phyloP scores from a whole-genome alignment of 2,329 filamentous ascomycete species.

The Emericellopsis cladophorae region DNA sequence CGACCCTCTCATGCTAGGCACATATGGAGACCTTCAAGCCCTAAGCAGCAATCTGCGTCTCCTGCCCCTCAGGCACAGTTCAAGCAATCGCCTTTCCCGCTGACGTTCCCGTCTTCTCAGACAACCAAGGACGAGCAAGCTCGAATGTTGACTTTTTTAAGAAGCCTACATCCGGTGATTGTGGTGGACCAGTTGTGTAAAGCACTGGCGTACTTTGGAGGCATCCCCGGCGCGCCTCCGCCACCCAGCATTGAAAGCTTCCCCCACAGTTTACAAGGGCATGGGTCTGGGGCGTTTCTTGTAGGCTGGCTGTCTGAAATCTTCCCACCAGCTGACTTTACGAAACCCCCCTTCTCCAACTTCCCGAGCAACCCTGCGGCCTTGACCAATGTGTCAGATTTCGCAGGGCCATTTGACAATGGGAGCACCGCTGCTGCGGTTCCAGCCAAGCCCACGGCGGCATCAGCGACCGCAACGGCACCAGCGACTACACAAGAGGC shows the following conservation, averaged over 20 bases:
- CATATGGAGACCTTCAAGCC: not conserved
- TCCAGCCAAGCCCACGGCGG: not conserved
- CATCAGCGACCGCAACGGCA: not conserved
- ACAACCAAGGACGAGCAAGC: conserved; percentile 44
- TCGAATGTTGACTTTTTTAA: conserved; percentile 42
- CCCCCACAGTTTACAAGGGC: conserved; percentile 40
- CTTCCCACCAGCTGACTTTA: conserved; percentile 31
- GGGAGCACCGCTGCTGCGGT: too few relatives aligned
- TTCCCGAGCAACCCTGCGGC: conserved; percentile 1
- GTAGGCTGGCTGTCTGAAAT: conserved; percentile 52
- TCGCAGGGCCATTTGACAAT: not conserved
- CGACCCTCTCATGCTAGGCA: not conserved
- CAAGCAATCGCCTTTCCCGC: not conserved
- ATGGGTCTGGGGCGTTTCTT: conserved; percentile 44
- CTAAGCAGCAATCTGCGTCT: not conserved
- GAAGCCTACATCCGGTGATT: conserved; percentile 37
- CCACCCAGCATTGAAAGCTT: conserved; percentile 35
- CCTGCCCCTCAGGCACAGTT: not conserved
- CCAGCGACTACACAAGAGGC: conserved; percentile 1
- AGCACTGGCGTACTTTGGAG: conserved; percentile 50
- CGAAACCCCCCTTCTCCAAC: conserved; percentile 2
- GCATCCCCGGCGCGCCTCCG: conserved; percentile 40
- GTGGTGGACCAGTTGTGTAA: conserved; percentile 53
- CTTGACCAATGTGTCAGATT: not conserved
- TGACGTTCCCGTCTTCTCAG: conserved; percentile 15